phyloP scores from a whole-genome alignment of 2,329 filamentous ascomycete species.

The Fusarium sp. region DNA sequence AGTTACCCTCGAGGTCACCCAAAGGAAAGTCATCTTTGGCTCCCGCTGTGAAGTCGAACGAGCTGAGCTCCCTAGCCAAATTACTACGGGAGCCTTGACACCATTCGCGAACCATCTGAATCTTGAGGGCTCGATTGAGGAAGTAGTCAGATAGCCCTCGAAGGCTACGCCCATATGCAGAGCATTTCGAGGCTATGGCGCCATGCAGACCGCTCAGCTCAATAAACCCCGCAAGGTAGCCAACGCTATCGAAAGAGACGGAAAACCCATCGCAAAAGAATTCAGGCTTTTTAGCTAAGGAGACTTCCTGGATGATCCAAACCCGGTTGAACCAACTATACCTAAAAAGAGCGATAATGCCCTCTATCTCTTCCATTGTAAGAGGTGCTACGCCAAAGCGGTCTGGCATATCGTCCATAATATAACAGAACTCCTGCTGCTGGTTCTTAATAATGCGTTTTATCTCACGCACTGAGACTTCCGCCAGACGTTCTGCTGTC shows the following conservation, averaged over 20 bases:
- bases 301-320: slow-evolving; percentile 2
- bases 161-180: background rate
- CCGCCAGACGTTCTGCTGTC: background rate
- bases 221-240: background rate
- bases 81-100: background rate
- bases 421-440: background rate
- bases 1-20: background rate
- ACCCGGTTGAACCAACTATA: slow-evolving; percentile 1
- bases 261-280: background rate
- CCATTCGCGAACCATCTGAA: slow-evolving; percentile 4
- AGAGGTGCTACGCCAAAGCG: background rate
- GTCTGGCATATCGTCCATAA: background rate
- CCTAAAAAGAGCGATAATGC: background rate
- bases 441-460: background rate
- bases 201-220: background rate
- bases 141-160: background rate
- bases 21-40: background rate
- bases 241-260: background rate
- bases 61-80: background rate
- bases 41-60: slow-evolving; percentile 7
- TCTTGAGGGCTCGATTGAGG: background rate
- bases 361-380: background rate
- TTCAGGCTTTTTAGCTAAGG: background rate
- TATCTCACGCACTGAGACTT: background rate
- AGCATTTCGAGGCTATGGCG: background rate